Conservation (phyloP, 2,329 filamentous ascomycete genomes). For the Cercospora berteroae region DNA sequence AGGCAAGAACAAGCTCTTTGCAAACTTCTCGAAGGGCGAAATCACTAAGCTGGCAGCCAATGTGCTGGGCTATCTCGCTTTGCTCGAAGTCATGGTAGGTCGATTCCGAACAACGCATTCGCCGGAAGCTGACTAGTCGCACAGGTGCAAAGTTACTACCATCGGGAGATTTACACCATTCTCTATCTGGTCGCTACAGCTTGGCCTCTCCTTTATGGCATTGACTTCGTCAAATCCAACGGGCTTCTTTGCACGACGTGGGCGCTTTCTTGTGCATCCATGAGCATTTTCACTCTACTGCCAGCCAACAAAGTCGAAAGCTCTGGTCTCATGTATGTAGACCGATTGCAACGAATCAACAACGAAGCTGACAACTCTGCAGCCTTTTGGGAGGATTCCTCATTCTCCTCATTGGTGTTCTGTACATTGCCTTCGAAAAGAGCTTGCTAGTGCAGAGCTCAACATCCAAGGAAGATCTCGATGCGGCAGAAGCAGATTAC, state of each 20-base stretch:
- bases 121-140: conserved; percentile 2
- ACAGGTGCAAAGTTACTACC: conserved; percentile 89
- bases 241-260: conserved; percentile 65
- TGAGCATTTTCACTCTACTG: conserved; percentile 89
- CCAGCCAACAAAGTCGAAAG: conserved; percentile 84
- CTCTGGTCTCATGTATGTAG: conserved; percentile 66
- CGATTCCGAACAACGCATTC: not conserved
- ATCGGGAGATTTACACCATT: conserved; percentile 79
- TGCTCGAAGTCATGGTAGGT: conserved; percentile 70
- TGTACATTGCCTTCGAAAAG: conserved; percentile 80
- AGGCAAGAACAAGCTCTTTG: conserved; percentile 67
- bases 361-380: conserved; percentile 3
- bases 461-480: conserved; percentile 34
- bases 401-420: conserved; percentile 72
- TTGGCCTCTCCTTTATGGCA: conserved; percentile 76
- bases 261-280: conserved; percentile 71
- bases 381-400: conserved; percentile 72
- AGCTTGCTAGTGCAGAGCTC: conserved; percentile 49
- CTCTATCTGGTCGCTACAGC: conserved; percentile 73
- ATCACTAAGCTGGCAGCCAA: conserved; percentile 63
- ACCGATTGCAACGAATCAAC: not conserved
- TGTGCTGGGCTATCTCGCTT: conserved; percentile 63
- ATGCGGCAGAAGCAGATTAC: conserved; percentile 39
- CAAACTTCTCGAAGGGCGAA: conserved; percentile 60
- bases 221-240: conserved; percentile 68